Evolutionary conservation across 257 asterid species (phyloP).

Genomic region (Verbascum thapsus): DNA sequence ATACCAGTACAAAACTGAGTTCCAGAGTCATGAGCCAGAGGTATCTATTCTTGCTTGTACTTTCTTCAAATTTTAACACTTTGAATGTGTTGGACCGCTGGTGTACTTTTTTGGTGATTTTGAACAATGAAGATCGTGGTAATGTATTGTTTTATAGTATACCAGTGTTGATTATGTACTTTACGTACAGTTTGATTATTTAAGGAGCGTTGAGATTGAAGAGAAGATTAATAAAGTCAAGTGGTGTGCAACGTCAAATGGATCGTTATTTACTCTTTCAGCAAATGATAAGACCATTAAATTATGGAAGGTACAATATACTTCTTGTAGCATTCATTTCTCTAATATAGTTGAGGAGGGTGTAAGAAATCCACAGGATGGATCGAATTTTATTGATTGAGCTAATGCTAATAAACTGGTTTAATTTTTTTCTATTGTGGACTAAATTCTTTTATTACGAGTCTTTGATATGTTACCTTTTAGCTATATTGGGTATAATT

Average conservation of each 20-base stretch:
- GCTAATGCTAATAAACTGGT: too few relatives aligned
- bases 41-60: slow-evolving; percentile 35
- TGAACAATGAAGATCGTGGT: slow-evolving; percentile 21
- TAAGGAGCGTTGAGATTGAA: slow-evolving; percentile 87
- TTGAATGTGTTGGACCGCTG: neutral
- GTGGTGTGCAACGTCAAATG: slow-evolving; percentile 63
- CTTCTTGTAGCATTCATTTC: slow-evolving; percentile 14
- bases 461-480: neutral
- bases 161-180: slow-evolving; percentile 32
- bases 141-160: slow-evolving; percentile 16
- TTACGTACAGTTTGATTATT: slow-evolving; percentile 69
- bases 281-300: slow-evolving; percentile 83
- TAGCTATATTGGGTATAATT: too few relatives aligned
- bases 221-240: slow-evolving; percentile 71
- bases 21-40: slow-evolving; percentile 95
- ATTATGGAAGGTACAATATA: slow-evolving; percentile 75
- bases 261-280: slow-evolving; percentile 64
- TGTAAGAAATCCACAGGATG: too few relatives aligned
- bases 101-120: slow-evolving; percentile 6
- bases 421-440: too few relatives aligned
- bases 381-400: too few relatives aligned
- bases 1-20: slow-evolving; percentile 75
- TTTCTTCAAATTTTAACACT: neutral
- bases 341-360: neutral
- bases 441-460: too few relatives aligned